Conservation (phyloP, 148 eudicot species). For the Cornus controversa region DNA sequence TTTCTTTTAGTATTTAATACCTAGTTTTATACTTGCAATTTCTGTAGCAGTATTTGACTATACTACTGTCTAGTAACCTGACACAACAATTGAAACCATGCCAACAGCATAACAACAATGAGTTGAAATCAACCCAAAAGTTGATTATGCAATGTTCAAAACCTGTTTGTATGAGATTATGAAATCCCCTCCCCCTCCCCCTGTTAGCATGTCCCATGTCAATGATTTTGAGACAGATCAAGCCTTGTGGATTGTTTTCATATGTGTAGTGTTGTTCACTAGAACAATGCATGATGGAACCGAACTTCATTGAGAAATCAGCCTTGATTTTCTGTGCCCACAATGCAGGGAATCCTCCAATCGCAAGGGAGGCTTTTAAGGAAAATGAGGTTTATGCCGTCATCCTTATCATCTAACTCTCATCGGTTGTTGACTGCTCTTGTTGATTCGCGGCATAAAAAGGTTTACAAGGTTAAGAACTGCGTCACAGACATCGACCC, state of each 20-base stretch:
- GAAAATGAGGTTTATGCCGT: slow-evolving; percentile 98
- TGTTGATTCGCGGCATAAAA: slow-evolving; percentile 94
- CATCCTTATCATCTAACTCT: slow-evolving; percentile 87
- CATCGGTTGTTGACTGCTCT: slow-evolving; percentile 90
- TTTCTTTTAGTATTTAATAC: no score
- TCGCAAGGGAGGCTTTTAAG: slow-evolving; percentile 83
- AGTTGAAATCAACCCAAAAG: not conserved
- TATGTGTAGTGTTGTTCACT: not conserved
- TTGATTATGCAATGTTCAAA: not conserved
- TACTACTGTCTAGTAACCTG: no score
- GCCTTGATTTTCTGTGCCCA: slow-evolving; percentile 10
- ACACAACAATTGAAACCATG: not conserved
- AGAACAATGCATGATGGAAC: not conserved
- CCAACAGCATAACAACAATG: not conserved
- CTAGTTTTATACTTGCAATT: no score
- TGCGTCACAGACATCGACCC: slow-evolving; percentile 96
- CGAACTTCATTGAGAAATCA: not conserved
- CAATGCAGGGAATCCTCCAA: slow-evolving; percentile 81
- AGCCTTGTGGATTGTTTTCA: not conserved
- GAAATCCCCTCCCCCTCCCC: no score
- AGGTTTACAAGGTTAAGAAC: slow-evolving; percentile 85
- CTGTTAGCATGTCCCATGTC: not conserved
- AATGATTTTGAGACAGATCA: not conserved
- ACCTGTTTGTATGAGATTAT: not conserved
- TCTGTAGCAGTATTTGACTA: no score